phyloP scores from a whole-genome alignment of 441 rosid species.

The Erodium trifolium region DNA sequence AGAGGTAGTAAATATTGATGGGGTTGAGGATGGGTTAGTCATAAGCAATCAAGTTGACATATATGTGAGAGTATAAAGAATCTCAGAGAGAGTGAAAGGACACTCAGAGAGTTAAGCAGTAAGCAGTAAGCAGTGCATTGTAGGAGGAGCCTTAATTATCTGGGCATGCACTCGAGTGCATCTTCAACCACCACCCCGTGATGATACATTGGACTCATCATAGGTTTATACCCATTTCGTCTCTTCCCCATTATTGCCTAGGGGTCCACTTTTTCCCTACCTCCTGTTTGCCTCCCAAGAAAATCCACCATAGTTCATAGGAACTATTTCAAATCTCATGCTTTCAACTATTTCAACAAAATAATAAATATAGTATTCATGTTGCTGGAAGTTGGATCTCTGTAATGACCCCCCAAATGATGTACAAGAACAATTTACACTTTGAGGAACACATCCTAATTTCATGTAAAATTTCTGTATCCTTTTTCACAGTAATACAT shows the following conservation, averaged over 20 bases:
- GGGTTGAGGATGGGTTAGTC: too few species aligned
- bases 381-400: not conserved
- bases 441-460: not conserved
- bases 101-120: not conserved
- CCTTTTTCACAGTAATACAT: not conserved
- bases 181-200: not conserved
- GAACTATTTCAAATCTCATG: too few species aligned
- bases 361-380: not conserved
- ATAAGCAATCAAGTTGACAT: too few species aligned
- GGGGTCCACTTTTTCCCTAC: not conserved
- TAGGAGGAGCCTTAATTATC: not conserved
- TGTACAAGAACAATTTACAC: constrained; percentile 2
- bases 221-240: not conserved
- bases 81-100: not conserved
- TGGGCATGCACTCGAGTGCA: constrained; percentile 4
- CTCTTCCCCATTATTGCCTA: not conserved
- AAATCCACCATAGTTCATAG: too few species aligned
- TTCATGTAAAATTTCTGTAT: not conserved
- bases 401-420: not conserved
- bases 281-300: not conserved
- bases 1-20: too few species aligned
- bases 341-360: too few species aligned
- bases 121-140: too few species aligned
- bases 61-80: not conserved
- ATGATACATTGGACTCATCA: not conserved